Evolutionary conservation across 768 basidiomycete species (phyloP).

Genomic region (Suillus brevipes): DNA sequence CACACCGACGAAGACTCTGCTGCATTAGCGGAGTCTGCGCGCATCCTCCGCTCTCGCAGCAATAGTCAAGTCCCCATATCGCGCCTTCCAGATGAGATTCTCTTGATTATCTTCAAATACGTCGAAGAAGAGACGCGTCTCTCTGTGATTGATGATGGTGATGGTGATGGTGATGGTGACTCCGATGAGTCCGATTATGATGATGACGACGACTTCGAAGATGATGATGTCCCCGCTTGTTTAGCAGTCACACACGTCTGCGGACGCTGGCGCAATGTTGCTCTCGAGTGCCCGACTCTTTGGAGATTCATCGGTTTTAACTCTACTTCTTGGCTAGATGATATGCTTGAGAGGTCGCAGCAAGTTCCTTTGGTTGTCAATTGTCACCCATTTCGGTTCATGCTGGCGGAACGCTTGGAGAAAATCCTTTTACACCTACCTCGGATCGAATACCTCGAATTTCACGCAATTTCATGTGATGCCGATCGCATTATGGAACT

Average conservation of each 20-base stretch:
- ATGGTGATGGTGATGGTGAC: too few relatives aligned
- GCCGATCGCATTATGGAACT: background rate
- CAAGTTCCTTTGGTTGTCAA: background rate
- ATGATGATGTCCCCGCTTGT: background rate
- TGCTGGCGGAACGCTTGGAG: background rate
- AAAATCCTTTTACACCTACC: background rate
- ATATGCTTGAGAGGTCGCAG: conserved; percentile 3
- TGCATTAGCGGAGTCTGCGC: background rate
- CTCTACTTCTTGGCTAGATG: background rate
- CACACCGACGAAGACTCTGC: background rate
- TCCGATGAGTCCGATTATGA: too few relatives aligned
- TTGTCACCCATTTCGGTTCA: too few relatives aligned
- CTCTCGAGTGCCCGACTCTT: background rate
- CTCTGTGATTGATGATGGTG: background rate
- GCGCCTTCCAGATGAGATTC: background rate
- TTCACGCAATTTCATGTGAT: background rate
- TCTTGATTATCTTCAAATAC: background rate
- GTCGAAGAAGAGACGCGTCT: background rate
- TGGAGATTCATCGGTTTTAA: background rate
- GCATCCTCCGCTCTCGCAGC: background rate
- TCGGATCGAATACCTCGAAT: background rate
- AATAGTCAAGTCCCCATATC: background rate
- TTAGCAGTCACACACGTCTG: background rate
- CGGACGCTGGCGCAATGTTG: background rate
- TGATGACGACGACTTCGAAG: too few relatives aligned